These are phyloP conservation scores for Pseudonectria buxi DNA, from an alignment of 2,329 filamentous ascomycete species.

Conservation along the genomic window DNA sequence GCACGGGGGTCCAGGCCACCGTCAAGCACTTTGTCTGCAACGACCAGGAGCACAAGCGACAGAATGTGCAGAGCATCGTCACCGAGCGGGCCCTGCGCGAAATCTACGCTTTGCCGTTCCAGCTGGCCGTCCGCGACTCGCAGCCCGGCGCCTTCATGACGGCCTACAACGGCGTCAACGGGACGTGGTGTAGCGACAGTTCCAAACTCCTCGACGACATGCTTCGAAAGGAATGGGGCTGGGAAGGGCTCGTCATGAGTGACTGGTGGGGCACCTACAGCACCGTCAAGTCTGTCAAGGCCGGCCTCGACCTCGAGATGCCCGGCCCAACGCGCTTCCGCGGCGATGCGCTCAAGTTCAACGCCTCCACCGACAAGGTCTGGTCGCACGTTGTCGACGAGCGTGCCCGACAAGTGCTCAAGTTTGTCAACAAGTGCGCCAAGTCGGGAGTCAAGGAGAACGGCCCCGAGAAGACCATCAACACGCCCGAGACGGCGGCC, in stretches of 20 bases:
- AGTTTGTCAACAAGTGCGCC: constrained; percentile 52
- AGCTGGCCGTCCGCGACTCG: constrained; percentile 46
- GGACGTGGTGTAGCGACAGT: constrained; percentile 49
- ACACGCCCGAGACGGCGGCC: constrained; percentile 56
- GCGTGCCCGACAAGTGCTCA: constrained; percentile 50
- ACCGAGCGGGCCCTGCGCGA: constrained; percentile 51
- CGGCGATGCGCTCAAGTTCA: constrained; percentile 45
- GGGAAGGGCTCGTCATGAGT: constrained; percentile 51
- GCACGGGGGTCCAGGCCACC: constrained; percentile 48
- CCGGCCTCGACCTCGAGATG: constrained; percentile 55
- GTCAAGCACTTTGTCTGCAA: constrained; percentile 58
- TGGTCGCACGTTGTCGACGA: constrained; percentile 48
- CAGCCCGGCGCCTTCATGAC: constrained; percentile 52
- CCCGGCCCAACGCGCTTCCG: constrained; percentile 47
- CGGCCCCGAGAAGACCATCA: constrained; percentile 44
- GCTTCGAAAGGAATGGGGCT: constrained; percentile 51
- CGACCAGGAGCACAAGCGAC: constrained; percentile 53
- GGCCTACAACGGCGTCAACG: constrained; percentile 53
- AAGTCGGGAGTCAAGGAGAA: constrained; percentile 48
- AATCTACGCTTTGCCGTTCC: constrained; percentile 53
- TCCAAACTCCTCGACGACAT: constrained; percentile 42
- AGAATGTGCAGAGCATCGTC: constrained; percentile 48
- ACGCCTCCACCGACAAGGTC: constrained; percentile 50
- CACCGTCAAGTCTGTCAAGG: constrained; percentile 42
- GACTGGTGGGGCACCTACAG: constrained; percentile 55